phyloP scores from a whole-genome alignment of 352 stramenopile genomes.

The Plasmopara viticola region DNA sequence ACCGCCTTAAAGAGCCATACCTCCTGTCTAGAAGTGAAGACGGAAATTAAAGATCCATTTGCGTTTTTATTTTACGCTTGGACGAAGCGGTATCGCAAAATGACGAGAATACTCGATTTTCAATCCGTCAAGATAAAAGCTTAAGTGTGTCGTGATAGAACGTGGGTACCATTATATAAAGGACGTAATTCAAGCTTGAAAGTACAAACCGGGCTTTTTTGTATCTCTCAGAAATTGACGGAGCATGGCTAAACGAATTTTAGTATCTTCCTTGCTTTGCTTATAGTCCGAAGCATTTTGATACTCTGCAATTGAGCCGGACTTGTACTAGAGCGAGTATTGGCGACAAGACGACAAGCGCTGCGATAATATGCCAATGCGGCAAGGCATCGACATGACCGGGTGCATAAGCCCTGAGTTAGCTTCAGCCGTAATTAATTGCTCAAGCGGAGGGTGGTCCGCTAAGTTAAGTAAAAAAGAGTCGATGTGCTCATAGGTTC shows the following conservation, averaged over 20 bases:
- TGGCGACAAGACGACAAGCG: no score
- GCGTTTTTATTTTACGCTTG: background rate
- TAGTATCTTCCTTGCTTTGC: background rate
- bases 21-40: background rate
- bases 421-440: no score
- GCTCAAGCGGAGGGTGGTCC: no score
- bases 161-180: conserved; percentile 5
- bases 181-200: background rate
- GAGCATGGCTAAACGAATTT: background rate
- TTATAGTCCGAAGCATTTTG: background rate
- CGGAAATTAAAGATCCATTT: background rate
- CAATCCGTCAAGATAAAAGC: background rate
- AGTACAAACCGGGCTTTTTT: background rate
- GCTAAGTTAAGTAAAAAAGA: no score
- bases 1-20: background rate
- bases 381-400: no score
- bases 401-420: no score
- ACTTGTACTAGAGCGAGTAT: no score
- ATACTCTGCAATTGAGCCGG: no score
- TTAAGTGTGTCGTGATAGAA: conserved; percentile 3
- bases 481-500: no score
- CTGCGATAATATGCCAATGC: no score
- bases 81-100: background rate
- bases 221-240: background rate
- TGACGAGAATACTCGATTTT: background rate